phyloP scores from a whole-genome alignment of 768 basidiomycete species.

The Chalciporus piperatus region DNA sequence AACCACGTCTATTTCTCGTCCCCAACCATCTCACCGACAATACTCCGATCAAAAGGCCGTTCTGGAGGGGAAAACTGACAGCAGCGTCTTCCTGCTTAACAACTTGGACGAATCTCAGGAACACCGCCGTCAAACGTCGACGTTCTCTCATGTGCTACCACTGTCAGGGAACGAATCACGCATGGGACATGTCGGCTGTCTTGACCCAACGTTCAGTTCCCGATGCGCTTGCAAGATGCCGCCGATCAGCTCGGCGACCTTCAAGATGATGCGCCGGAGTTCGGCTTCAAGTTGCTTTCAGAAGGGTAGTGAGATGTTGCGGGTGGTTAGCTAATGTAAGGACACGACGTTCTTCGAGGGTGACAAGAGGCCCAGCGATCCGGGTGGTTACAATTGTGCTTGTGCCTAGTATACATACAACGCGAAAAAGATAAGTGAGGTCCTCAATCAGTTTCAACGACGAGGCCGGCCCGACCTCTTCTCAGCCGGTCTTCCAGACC shows the following conservation, averaged over 20 bases:
- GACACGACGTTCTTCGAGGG: not conserved
- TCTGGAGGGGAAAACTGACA: too few species aligned
- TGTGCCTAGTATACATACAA: slow-evolving; percentile 7
- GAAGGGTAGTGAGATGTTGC: not conserved
- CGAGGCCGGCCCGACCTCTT: slow-evolving; percentile 69
- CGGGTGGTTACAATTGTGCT: not conserved
- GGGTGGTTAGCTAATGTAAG: not conserved
- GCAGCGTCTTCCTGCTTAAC: not conserved
- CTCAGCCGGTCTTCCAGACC: slow-evolving; percentile 77
- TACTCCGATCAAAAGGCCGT: not conserved
- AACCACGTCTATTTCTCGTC: not conserved
- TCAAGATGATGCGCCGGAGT: not conserved
- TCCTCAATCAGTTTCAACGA: slow-evolving; percentile 47
- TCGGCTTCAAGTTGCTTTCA: not conserved
- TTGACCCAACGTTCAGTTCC: not conserved
- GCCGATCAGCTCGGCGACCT: not conserved
- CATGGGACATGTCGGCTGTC: not conserved
- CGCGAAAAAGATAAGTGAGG: not conserved
- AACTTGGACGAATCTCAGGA: not conserved
- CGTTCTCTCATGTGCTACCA: not conserved
- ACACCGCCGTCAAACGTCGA: not conserved
- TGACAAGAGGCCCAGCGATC: not conserved
- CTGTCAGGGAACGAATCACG: not conserved
- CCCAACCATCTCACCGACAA: not conserved
- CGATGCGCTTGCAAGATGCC: not conserved